These are phyloP conservation scores for Plectranthus barbatus DNA, from an alignment of 257 asterid genomes.

Conservation along the genomic window DNA sequence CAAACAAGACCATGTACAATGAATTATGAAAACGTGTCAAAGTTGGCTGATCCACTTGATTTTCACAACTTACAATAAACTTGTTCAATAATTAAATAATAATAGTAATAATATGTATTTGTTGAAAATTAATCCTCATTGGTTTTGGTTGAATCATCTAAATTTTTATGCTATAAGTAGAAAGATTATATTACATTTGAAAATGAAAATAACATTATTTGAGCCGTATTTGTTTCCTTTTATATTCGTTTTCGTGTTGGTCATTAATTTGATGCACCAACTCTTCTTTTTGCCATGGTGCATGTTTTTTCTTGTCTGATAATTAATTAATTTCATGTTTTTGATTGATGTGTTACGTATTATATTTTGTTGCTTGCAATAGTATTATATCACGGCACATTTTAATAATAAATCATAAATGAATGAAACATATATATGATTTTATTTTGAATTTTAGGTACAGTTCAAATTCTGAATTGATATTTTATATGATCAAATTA, in stretches of 20 bases:
- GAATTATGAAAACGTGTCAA: conserved; percentile 49
- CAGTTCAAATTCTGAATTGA: too few species aligned
- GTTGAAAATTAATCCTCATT: background rate
- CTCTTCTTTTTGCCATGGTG: too few species aligned
- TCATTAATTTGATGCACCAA: too few species aligned
- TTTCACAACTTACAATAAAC: background rate
- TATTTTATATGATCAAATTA: too few species aligned
- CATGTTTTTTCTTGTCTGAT: too few species aligned
- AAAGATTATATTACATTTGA: background rate
- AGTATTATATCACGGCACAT: too few species aligned
- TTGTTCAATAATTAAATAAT: background rate
- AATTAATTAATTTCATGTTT: too few species aligned
- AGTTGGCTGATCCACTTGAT: conserved; percentile 29
- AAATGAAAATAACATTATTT: background rate
- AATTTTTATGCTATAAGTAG: background rate
- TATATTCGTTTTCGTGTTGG: background rate
- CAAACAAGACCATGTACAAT: conserved; percentile 25
- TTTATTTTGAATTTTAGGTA: too few species aligned
- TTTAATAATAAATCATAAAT: too few species aligned
- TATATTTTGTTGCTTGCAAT: too few species aligned
- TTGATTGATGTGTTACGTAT: too few species aligned
- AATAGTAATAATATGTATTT: background rate
- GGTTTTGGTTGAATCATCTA: background rate
- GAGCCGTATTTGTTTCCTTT: background rate
- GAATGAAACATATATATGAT: too few species aligned